phyloP scores from a whole-genome alignment of 805 yeast species.

The Metschnikowia kofuensis region DNA sequence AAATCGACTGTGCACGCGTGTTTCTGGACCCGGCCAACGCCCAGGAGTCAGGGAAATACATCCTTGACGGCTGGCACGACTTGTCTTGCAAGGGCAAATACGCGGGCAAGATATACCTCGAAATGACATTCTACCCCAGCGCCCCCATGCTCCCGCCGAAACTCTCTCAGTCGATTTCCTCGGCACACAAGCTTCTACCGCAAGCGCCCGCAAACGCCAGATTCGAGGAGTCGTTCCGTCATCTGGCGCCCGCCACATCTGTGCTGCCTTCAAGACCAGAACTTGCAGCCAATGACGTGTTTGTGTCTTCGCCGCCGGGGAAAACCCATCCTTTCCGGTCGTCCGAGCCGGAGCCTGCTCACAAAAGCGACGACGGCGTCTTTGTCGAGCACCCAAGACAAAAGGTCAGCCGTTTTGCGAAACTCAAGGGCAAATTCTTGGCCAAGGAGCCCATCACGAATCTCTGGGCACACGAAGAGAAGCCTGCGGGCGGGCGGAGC shows the following conservation, averaged over 20 bases:
- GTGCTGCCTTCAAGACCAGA: background rate
- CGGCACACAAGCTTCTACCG: constrained; percentile 8
- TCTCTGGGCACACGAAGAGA: constrained; percentile 20
- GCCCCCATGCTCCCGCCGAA: constrained; percentile 45
- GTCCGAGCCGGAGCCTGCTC: constrained; percentile 10
- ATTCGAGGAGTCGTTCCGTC: constrained; percentile 7
- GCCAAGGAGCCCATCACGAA: constrained; percentile 33
- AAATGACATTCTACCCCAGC: constrained; percentile 84
- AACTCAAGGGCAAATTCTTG: constrained; percentile 31
- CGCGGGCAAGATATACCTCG: constrained; percentile 87
- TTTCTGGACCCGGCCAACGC: constrained; percentile 48
- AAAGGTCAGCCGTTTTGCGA: constrained; percentile 27
- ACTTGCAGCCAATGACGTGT: constrained; percentile 10
- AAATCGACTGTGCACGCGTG: constrained; percentile 73
- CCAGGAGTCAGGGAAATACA: constrained; percentile 55
- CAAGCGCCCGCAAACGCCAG: constrained; percentile 11
- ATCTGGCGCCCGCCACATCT: constrained; percentile 11
- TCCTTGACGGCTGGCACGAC: constrained; percentile 83
- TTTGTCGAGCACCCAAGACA: constrained; percentile 20
- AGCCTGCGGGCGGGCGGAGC: background rate
- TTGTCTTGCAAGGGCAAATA: constrained; percentile 63
- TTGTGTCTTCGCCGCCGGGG: constrained; percentile 9
- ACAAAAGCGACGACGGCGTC: constrained; percentile 1
- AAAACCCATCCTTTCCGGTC: constrained; percentile 10
- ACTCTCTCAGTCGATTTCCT: constrained; percentile 8